Percentiles rank a stretch among this genome's conserved stretches.
phyloP scores from a whole-genome alignment of 345 rosid genomes.

The Diplotaxis tenuifolia region DNA sequence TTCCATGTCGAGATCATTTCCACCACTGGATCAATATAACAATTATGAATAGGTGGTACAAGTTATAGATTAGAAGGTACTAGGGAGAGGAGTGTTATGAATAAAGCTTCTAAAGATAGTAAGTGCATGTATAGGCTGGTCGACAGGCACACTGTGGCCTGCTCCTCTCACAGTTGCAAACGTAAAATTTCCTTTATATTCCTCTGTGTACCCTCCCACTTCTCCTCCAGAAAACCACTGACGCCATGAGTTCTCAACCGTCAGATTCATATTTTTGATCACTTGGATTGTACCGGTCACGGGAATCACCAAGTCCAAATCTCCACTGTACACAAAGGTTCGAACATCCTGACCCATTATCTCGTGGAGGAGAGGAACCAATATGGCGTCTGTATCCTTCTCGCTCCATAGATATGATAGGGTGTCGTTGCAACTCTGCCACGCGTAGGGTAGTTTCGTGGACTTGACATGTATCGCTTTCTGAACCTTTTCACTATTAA shows the following conservation, averaged over 20 bases:
- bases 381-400: constrained; percentile 38
- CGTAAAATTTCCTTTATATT: constrained; percentile 6
- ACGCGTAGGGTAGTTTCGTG: constrained; percentile 50
- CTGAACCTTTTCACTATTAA: constrained; percentile 60
- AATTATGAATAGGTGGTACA: too few relatives aligned
- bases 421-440: constrained; percentile 67
- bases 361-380: constrained; percentile 62
- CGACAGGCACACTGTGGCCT: constrained; percentile 5
- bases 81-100: constrained; percentile 17
- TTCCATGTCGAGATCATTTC: too few relatives aligned
- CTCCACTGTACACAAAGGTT: constrained; percentile 73
- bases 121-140: constrained; percentile 19
- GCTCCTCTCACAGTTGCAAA: constrained; percentile 27
- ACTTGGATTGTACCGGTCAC: constrained; percentile 67
- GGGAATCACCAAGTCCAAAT: constrained; percentile 69
- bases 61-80: too few relatives aligned
- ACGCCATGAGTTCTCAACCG: constrained; percentile 65
- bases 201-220: constrained; percentile 19
- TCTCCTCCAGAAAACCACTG: constrained; percentile 67
- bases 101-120: constrained; percentile 6
- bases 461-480: constrained; percentile 62
- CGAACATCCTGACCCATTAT: constrained; percentile 63
- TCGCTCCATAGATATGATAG: constrained; percentile 45
- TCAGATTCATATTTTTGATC: constrained; percentile 57
- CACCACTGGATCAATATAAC: too few relatives aligned